Base-by-base conservation (phyloP, 2,329 filamentous ascomycete genomes). In the Proliferodiscus dingleyae region DNA sequence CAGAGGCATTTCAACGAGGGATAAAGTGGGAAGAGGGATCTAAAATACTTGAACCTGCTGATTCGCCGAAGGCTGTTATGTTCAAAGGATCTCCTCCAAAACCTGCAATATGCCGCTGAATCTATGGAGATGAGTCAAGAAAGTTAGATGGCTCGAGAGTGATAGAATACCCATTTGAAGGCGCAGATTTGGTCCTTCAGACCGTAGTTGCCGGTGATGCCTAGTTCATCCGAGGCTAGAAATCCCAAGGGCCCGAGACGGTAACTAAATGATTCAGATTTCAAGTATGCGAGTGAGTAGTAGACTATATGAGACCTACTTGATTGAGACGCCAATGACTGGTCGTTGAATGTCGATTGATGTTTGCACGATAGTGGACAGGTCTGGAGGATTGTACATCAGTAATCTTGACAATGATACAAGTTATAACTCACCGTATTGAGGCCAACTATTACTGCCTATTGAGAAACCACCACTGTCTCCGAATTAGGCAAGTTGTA, bases 1-100 rank as follows among this genome's bases (percentile, higher is more conserved):
- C n/a, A n/a, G n/a, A n/a, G n/a, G n/a, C n/a, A n/a, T n/a, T n/a
- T n/a, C n/a, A n/a, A n/a, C n/a, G n/a, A n/a, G n/a, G n/a, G n/a
- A n/a, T n/a, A n/a, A n/a, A n/a, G n/a, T n/a, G n/a, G n/a, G n/a
- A n/a, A n/a, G n/a, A n/a, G n/a, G n/a, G n/a, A n/a, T n/a, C n/a
- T 26, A 15, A 28, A 29, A 9, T 50, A 55, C 53, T 55, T 37
- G 45, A 43, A 7, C 54, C 54, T 18, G 54, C 54, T 24, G 50
- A 72, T 49, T 74, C 67, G n/a, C 73, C 72, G 15, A 66, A 57
- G 15, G 65, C 54, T 2, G 62, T 64, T 9, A 65, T 45, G 11
- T 43, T 50, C 0, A 49, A 36, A 2, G 61, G 55, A 39, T 66
- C 55, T 5, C 64, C 63, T 4, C 64, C 61, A 38, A 67, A 66